Conservation (phyloP, 228 moss, liverwort and hornwort species). For the Sphagnum fallax region DNA sequence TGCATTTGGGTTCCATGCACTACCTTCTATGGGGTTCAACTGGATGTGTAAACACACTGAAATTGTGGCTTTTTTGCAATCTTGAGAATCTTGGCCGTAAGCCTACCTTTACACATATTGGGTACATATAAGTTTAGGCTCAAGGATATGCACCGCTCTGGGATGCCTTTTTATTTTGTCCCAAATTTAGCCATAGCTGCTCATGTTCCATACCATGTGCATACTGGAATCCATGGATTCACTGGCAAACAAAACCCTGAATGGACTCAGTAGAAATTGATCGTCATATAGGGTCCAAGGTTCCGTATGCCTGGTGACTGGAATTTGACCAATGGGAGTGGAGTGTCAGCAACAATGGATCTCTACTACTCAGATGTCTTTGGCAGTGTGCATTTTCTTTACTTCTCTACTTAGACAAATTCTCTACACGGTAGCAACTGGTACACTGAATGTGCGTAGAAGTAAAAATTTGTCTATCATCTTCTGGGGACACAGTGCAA, state of each 20-base stretch:
- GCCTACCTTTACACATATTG: slow-evolving; percentile 59
- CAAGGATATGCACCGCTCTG: slow-evolving; percentile 75
- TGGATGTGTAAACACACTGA: slow-evolving; percentile 54
- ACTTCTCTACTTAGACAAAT: slow-evolving; percentile 83
- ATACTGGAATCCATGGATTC: slow-evolving; percentile 89
- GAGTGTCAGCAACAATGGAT: slow-evolving; percentile 42
- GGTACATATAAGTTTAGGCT: slow-evolving; percentile 73
- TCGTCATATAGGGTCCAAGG: slow-evolving; percentile 78
- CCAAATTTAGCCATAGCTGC: slow-evolving; percentile 70
- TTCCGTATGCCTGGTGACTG: slow-evolving; percentile 83
- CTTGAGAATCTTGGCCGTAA: slow-evolving; percentile 32
- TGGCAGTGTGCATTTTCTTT: slow-evolving; percentile 78
- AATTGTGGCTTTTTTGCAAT: slow-evolving; percentile 48
- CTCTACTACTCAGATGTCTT: slow-evolving; percentile 67
- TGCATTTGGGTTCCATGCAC: slow-evolving; percentile 41
- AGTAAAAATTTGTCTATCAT: slow-evolving; percentile 69
- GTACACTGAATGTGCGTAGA: slow-evolving; percentile 32
- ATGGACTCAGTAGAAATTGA: slow-evolving; percentile 71
- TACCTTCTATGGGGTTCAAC: slow-evolving; percentile 69
- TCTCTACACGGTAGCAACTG: slow-evolving; percentile 63
- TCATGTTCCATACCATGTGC: slow-evolving; percentile 62
- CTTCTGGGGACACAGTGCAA: slow-evolving; percentile 77
- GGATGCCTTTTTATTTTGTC: slow-evolving; percentile 62
- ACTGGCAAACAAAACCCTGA: slow-evolving; percentile 63
- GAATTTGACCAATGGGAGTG: slow-evolving; percentile 30